Percentiles rank a stretch among this genome's conserved stretches.
phyloP scores from a whole-genome alignment of 23 red algal species.

The Gracilaria gracilis region DNA sequence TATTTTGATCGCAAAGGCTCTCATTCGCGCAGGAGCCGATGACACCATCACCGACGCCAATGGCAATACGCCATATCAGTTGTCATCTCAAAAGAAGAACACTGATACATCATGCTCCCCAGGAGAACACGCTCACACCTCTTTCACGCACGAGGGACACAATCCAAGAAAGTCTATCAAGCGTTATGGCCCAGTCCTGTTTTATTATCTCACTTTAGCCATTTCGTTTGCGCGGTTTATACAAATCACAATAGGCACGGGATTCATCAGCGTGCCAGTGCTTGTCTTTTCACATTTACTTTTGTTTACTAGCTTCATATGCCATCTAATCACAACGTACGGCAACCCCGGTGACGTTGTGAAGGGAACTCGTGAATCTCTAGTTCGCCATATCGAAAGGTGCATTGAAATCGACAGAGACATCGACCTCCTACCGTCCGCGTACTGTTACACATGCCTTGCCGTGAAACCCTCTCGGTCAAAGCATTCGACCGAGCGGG shows the following conservation, averaged over 20 bases:
- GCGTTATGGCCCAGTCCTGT: constrained; percentile 46
- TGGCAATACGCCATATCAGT: constrained; percentile 3
- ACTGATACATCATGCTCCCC: not conserved
- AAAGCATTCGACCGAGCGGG: constrained; percentile 62
- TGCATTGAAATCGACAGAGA: constrained; percentile 25
- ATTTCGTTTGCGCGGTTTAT: constrained; percentile 4
- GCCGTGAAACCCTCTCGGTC: constrained; percentile 65
- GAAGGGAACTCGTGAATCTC: constrained; percentile 33
- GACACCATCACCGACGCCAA: constrained; percentile 5
- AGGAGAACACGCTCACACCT: not conserved
- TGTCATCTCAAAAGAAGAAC: not conserved
- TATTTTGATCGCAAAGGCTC: constrained; percentile 33
- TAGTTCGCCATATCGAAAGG: constrained; percentile 31
- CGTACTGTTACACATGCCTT: constrained; percentile 69
- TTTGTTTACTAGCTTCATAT: constrained; percentile 25
- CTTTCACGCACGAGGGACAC: too few relatives aligned
- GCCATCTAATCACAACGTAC: constrained; percentile 57
- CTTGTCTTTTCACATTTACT: constrained; percentile 14
- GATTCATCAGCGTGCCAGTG: constrained; percentile 1
- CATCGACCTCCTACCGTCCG: constrained; percentile 35
- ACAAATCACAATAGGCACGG: constrained; percentile 4
- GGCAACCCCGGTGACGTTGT: constrained; percentile 51
- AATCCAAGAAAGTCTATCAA: not conserved
- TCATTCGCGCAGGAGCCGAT: constrained; percentile 75
- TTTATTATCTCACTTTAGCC: constrained; percentile 57